Evolutionary conservation across 2,329 filamentous ascomycete genomes (phyloP).

Genomic region (Trichoderma breve): DNA sequence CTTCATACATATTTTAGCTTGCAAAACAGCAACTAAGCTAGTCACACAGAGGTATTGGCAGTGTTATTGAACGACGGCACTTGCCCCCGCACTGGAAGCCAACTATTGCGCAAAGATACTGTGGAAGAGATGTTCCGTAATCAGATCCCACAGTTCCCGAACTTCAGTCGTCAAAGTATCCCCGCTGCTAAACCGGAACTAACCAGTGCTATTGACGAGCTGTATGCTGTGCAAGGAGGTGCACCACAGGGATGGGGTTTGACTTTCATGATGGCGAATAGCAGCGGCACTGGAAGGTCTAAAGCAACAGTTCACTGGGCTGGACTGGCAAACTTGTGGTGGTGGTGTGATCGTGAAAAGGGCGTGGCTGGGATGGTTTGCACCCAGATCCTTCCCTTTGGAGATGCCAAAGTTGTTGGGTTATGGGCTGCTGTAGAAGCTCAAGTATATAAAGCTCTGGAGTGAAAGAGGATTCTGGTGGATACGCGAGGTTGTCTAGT

Average conservation of each 20-base stretch:
- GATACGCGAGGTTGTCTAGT: background rate
- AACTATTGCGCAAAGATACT: background rate
- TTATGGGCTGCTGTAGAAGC: background rate
- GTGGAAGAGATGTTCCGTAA: slow-evolving; percentile 16
- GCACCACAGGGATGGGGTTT: slow-evolving; percentile 9
- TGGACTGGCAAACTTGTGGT: background rate
- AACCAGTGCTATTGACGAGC: background rate
- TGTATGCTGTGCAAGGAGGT: background rate
- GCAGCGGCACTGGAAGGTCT: background rate
- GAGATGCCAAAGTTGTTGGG: background rate
- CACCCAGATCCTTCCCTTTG: slow-evolving; percentile 3
- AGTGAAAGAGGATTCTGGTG: background rate
- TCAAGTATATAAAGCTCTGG: slow-evolving; percentile 6
- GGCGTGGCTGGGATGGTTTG: slow-evolving; percentile 10
- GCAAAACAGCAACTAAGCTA: background rate
- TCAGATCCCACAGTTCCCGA: slow-evolving; percentile 9
- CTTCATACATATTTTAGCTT: background rate
- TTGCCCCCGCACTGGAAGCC: background rate
- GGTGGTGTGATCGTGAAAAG: slow-evolving; percentile 12
- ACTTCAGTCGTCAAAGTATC: background rate
- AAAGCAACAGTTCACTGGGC: background rate
- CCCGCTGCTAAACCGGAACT: background rate
- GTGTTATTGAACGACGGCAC: slow-evolving; percentile 5
- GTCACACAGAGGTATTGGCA: background rate
- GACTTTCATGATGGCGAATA: slow-evolving; percentile 6